These are phyloP conservation scores for Candida stauntonica DNA, from an alignment of 805 yeast species.

Conservation along the genomic window DNA sequence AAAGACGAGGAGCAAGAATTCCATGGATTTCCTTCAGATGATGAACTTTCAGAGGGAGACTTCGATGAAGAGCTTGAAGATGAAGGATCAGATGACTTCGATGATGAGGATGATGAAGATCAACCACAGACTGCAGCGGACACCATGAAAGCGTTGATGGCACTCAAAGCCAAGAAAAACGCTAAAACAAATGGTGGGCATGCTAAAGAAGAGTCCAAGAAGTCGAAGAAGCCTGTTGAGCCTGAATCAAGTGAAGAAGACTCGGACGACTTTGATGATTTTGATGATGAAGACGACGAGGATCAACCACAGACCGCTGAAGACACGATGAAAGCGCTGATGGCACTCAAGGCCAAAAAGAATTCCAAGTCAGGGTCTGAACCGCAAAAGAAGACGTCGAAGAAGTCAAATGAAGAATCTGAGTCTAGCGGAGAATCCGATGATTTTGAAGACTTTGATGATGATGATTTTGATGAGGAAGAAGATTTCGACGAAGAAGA, in stretches of 20 bases:
- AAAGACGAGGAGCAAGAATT: slow-evolving; percentile 21
- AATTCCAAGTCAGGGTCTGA: neutral
- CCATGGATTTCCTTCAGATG: slow-evolving; percentile 14
- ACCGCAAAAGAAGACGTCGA: slow-evolving; percentile 8
- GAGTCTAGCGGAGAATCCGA: slow-evolving; percentile 26
- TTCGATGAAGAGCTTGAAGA: slow-evolving; percentile 23
- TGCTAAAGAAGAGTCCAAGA: slow-evolving; percentile 15
- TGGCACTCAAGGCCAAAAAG: slow-evolving; percentile 23
- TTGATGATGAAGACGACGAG: slow-evolving; percentile 27
- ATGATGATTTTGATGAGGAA: slow-evolving; percentile 17
- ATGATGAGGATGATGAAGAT: slow-evolving; percentile 23
- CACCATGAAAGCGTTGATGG: slow-evolving; percentile 41
- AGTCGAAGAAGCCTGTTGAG: slow-evolving; percentile 8
- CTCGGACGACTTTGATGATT: slow-evolving; percentile 16
- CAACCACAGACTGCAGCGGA: slow-evolving; percentile 33
- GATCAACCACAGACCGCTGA: slow-evolving; percentile 30
- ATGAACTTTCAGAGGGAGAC: slow-evolving; percentile 16
- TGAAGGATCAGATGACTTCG: slow-evolving; percentile 24
- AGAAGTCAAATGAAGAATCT: slow-evolving; percentile 12
- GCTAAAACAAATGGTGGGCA: neutral
- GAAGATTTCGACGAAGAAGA: slow-evolving; percentile 19
- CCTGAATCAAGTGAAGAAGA: slow-evolving; percentile 27
- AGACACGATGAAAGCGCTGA: slow-evolving; percentile 41
- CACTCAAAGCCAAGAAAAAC: slow-evolving; percentile 14
- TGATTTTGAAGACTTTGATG: slow-evolving; percentile 14